A percentile compares a stretch with the other conserved stretches of the same genome.
Conservation (phyloP, 73 alveolate species). For the Paramecium caudatum region DNA sequence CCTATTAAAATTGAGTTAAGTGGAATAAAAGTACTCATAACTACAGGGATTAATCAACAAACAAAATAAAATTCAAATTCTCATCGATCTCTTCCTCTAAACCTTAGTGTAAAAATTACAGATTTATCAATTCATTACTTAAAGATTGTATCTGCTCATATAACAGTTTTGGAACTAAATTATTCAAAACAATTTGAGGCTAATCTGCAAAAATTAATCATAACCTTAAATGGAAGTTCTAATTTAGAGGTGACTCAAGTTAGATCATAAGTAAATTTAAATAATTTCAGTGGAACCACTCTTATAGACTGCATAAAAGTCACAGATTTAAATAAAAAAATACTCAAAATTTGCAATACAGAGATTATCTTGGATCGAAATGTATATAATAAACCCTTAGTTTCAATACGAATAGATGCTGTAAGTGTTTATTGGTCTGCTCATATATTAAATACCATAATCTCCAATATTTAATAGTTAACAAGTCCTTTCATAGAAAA, state of each 20-base stretch:
- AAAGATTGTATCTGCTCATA: too few species aligned
- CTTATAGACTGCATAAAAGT: not conserved
- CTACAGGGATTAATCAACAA: too few species aligned
- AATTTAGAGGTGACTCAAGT: not conserved
- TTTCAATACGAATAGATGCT: not conserved
- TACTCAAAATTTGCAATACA: not conserved
- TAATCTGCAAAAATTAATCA: too few species aligned
- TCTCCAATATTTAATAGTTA: not conserved
- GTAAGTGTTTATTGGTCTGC: conserved; percentile 3
- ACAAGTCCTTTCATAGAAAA: not conserved
- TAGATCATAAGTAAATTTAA: not conserved
- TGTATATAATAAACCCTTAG: conserved; percentile 10
- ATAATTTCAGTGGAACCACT: not conserved
- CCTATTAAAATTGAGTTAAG: not conserved
- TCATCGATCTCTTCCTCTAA: not conserved
- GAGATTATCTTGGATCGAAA: not conserved
- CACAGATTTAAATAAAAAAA: not conserved
- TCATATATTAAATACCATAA: not conserved
- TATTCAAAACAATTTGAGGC: too few species aligned
- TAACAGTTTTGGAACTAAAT: too few species aligned
- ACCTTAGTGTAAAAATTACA: not conserved
- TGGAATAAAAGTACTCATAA: not conserved
- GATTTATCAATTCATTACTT: not conserved
- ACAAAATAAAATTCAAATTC: too few species aligned
- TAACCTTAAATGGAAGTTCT: not conserved